A percentile compares a stretch with the other conserved stretches of the same genome.
phyloP scores from a whole-genome alignment of 495 filamentous ascomycete genomes.

The Oidiodendron maius region DNA sequence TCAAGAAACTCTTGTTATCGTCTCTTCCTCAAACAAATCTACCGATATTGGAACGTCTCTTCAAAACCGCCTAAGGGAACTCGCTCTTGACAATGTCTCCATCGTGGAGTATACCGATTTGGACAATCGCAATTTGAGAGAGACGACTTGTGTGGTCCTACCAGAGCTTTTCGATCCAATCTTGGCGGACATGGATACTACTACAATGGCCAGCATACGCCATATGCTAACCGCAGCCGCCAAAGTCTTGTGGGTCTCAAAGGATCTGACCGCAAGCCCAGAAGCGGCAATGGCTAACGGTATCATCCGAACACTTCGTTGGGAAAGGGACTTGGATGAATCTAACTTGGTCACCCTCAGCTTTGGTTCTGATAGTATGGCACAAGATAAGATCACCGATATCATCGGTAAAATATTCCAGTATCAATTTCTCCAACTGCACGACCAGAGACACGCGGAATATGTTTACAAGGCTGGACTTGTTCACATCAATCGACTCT shows the following conservation, averaged over 20 bases:
- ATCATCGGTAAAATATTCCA: background rate
- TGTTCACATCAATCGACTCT: conserved; percentile 3
- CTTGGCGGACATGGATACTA: background rate
- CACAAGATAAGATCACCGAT: background rate
- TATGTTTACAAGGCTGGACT: background rate
- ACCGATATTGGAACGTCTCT: background rate
- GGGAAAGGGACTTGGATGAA: conserved; percentile 4
- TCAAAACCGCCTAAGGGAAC: background rate
- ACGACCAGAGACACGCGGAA: conserved; percentile 2
- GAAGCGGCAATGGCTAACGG: conserved; percentile 17
- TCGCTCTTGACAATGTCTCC: background rate
- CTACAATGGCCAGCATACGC: background rate
- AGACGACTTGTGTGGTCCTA: background rate
- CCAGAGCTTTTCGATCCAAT: background rate
- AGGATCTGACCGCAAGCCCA: conserved; percentile 23
- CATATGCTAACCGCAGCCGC: conserved; percentile 27
- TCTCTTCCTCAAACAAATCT: background rate
- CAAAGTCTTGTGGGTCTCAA: conserved; percentile 24
- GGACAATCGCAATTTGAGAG: background rate
- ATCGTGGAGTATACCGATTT: background rate
- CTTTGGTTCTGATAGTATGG: background rate
- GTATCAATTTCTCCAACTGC: conserved; percentile 5
- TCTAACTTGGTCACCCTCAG: background rate
- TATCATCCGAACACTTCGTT: conserved; percentile 5
- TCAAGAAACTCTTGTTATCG: background rate